Percentiles rank a stretch among this genome's conserved stretches.
phyloP scores from a whole-genome alignment of 176 grass and related monocot genomes.

The Cenchrus fungigraminus region DNA sequence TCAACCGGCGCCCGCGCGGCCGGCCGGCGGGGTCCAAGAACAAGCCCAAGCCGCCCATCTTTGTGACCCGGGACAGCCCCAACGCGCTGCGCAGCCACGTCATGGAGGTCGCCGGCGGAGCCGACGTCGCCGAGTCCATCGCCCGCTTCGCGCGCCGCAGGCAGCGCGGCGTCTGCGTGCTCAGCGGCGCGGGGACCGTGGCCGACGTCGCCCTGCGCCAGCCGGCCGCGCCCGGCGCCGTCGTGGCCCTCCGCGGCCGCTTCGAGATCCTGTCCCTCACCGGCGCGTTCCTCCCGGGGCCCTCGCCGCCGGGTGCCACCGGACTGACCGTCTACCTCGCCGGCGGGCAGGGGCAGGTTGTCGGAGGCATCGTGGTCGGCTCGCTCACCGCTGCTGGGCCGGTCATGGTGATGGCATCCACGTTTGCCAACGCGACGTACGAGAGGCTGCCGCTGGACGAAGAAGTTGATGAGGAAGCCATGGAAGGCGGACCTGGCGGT shows the following conservation, averaged over 20 bases:
- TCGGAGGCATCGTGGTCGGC: conserved; percentile 59
- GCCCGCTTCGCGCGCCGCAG: conserved; percentile 54
- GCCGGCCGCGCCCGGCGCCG: conserved; percentile 33
- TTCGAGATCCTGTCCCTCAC: conserved; percentile 68
- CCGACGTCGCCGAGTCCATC: conserved; percentile 61
- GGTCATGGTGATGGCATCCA: conserved; percentile 58
- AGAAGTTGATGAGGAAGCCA: conserved; percentile 39
- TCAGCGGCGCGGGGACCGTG: conserved; percentile 54
- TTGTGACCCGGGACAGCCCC: conserved; percentile 61
- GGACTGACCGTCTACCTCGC: conserved; percentile 58
- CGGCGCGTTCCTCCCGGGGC: conserved; percentile 61
- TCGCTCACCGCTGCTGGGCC: conserved; percentile 52
- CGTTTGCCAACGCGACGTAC: conserved; percentile 64
- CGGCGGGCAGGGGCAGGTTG: conserved; percentile 55
- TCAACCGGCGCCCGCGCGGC: conserved; percentile 50
- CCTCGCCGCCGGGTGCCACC: conserved; percentile 44
- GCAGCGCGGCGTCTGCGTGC: conserved; percentile 64
- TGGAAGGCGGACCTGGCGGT: not conserved
- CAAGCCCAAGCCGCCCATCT: conserved; percentile 71
- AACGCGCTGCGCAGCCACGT: conserved; percentile 66
- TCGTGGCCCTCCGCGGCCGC: conserved; percentile 48
- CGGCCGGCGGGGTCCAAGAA: conserved; percentile 63
- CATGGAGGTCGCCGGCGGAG: conserved; percentile 60
- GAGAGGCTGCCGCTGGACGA: conserved; percentile 65
- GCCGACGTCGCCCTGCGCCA: conserved; percentile 57